Conservation (phyloP, 2,329 filamentous ascomycete species). For the Aspergillus alliaceus region DNA sequence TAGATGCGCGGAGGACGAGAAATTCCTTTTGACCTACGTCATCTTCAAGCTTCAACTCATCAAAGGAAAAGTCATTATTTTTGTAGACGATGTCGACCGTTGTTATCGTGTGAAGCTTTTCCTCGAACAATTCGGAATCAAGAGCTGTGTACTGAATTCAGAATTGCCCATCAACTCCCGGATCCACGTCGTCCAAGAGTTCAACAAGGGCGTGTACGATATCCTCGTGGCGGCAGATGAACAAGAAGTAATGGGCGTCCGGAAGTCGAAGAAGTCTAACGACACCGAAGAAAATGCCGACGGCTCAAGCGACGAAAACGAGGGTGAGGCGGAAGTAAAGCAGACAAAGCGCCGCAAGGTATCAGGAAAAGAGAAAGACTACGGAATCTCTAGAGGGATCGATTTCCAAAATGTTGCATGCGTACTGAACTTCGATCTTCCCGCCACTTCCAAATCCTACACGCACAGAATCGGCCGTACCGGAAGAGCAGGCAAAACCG, state of each 20-base stretch:
- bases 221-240: constrained; percentile 97
- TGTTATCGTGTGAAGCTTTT: constrained; percentile 94
- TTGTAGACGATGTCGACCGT: constrained; percentile 81
- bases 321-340: constrained; percentile 32
- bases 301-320: constrained; percentile 41
- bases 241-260: constrained; percentile 71
- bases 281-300: constrained; percentile 27
- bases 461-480: constrained; percentile 96
- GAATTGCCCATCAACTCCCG: constrained; percentile 91
- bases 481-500: constrained; percentile 83
- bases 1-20: constrained; percentile 92
- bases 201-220: constrained; percentile 95
- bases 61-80: constrained; percentile 85
- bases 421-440: constrained; percentile 96
- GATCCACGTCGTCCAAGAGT: constrained; percentile 93
- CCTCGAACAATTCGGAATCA: constrained; percentile 94
- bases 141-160: constrained; percentile 89
- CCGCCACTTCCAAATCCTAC: constrained; percentile 83
- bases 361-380: constrained; percentile 75
- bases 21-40: constrained; percentile 88
- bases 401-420: constrained; percentile 95
- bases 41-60: constrained; percentile 94
- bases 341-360: constrained; percentile 62
- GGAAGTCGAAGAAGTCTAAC: constrained; percentile 33
- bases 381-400: constrained; percentile 91